Evolutionary conservation across 2,329 filamentous ascomycete species (phyloP), one percentile per base, ranked within the genome.

Genomic region (Diaporthe longicolla): DNA sequence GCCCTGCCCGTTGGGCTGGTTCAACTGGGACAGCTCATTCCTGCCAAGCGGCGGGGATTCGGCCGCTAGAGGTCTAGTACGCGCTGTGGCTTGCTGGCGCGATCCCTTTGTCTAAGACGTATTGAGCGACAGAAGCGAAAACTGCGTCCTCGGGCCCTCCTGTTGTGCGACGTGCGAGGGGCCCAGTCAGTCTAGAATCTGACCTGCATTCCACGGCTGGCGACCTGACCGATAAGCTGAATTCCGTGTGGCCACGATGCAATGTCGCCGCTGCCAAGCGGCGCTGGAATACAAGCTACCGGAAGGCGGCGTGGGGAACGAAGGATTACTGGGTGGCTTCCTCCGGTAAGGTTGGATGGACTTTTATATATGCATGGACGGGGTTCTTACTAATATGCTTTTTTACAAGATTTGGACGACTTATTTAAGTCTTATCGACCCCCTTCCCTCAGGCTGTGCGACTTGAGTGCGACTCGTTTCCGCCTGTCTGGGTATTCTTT

Each of bases 21-120:
- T 40, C 45, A 54, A 37, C 32, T 68, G 63, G 48, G 32, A 68
- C 63, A 54, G 32, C 48, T 40, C 48, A 68, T 68, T 68, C 48
- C 48, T 54, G 63, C 63, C 63, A 68, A 68, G 63, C 21, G 63
- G 63, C 29, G 63, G 63, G 63, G 63, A 40, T 5, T 37, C 63
- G 48, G 63, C 29, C 63, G 32, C 63, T 66, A 66, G 32, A 13
- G 45, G 37, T 52, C 45, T 50, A 29, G 48, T 26, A 26, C 3
- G 45, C 45, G 45, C 21, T 37, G 63, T 68, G 63, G 63, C 63
- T 68, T 68, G 63, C 63, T 68, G 48, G 13, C 19, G 48, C n/a
- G 63, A 40, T 32, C 48, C 45, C 29, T 6, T 37, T 68, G 63
- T 68, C 63, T 54, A 40, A 54, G 63, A 54, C 32, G 19, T 68